Evolutionary conservation across 345 rosid species (phyloP), one percentile per base, ranked within the genome.

Genomic region (Populus simonii): DNA sequence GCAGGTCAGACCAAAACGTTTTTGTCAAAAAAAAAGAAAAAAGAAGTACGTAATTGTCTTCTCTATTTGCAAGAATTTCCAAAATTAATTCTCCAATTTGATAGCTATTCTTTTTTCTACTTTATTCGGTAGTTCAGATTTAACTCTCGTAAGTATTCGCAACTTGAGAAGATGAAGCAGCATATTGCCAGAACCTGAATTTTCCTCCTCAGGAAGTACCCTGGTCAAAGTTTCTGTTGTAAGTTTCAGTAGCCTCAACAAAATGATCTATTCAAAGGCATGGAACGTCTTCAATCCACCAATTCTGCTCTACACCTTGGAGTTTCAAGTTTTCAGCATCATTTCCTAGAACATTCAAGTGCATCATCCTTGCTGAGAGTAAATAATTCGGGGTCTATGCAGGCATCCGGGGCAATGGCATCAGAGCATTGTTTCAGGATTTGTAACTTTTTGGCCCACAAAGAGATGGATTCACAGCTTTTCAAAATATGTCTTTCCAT

Each of bases 201-300:
- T 76, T 68, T 79, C 76, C 61, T 89, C 87, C 22, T 15, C 29
- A 0, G 92, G 94, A 68, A 87, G 90, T 11, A 87, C 49, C 74
- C 81, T 75, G 4, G 87, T 85, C 84, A 88, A 76, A 75, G 85
- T 81, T 75, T 89, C 89, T 35, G 74, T 36, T 4, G 87, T 82
- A 29, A 84, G 80, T 65, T 80, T 75, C 70, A 80, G 78, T 23
- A 83, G 39, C 90, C 80, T 80, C 76, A 22, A 85, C 74, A 63
- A 90, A 90, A 27, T 86, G 92, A 84, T 89, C 94, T 15, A 90
- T 89, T 62, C 88, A 79, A 39, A 90, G 91, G 68, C 53, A 27
- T 10, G 89, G 81, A 68, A 89, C 86, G 74, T 90, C 91, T 76
- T 86, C 88, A 71, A 83, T 80, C 89, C 92, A 89, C 92, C 94